Base-by-base conservation (phyloP, 2,329 filamentous ascomycete species). In the Neofusicoccum cordaticola region DNA sequence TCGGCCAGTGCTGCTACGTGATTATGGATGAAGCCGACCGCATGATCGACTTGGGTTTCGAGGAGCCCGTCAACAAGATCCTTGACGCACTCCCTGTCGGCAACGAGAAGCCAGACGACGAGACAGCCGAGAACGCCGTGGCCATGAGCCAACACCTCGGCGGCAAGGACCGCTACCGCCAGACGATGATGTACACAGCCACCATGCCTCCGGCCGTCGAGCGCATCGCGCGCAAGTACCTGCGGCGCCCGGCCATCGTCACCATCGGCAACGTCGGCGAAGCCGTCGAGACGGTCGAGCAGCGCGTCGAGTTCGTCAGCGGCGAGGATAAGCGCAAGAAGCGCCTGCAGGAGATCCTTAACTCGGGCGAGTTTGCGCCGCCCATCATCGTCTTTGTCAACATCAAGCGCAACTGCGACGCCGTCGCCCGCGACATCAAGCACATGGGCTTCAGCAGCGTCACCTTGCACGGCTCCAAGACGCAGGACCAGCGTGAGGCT, bases 101-200 rank as follows among this genome's bases (percentile, higher is more conserved):
- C 57, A 98, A 99, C 78, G 92, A 97, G 78, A 99, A 98, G 78
- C 95, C 95, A 0, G 95, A 99, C 77, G 90, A 87, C 0, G 94
- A 98, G 12, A 92, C 91, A 62, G 95, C 95, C 5, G 95, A 99
- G 77, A 86, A 98, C 73, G 83, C 91, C 0, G 82, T 85, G 64
- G 87, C 89, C n/a, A 98, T 98, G 94, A 89, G 88, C 71, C 85
- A 87, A 65, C 90, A 90, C 71, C 80, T 96, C 1, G 88, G 89
- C 62, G 87, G 87, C 17, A 87, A 88, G 69, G 90, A 93, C 72
- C 86, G 90, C 22, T 98, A 98, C 80, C 85, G 95, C 66, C 94
- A 99, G 78, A 99, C 95, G 0, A 99, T 99, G 95, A 99, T 99
- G 95, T 99, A 98, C 86, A 98, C 95, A 69, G 95, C 95, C 62